Conservation (phyloP, 1,139 yeast species). For the Sugiyamaella paludigena region DNA sequence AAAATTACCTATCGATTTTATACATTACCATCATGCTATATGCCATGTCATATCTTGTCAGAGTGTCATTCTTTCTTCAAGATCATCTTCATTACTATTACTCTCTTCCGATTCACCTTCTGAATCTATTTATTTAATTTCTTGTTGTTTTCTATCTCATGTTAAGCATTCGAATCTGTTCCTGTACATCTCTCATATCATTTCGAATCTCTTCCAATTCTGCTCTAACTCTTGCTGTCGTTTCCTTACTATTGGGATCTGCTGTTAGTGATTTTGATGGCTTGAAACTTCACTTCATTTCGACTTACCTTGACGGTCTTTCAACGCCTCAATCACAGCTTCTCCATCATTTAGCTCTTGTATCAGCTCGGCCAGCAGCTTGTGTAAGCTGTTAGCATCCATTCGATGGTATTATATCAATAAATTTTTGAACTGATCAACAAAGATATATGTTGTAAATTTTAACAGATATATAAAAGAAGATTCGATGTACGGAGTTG, state of each 20-base stretch:
- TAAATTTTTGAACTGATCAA: too few relatives aligned
- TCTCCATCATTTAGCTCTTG: conserved; percentile 24
- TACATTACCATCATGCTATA: too few relatives aligned
- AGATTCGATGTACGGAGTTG: too few relatives aligned
- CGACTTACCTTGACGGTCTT: conserved; percentile 22
- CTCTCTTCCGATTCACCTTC: too few relatives aligned
- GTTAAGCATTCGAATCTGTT: conserved; percentile 12
- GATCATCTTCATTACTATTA: too few relatives aligned
- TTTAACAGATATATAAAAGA: too few relatives aligned
- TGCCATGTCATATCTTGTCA: too few relatives aligned
- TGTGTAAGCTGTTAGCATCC: conserved; percentile 13
- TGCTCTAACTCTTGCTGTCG: conserved; percentile 19
- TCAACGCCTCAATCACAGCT: conserved; percentile 22
- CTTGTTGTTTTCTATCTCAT: too few relatives aligned
- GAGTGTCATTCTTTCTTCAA: too few relatives aligned
- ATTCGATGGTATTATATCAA: conserved; percentile 2
- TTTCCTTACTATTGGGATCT: conserved; percentile 24
- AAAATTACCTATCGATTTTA: too few relatives aligned
- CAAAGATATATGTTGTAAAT: too few relatives aligned
- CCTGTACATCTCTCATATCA: conserved; percentile 24
- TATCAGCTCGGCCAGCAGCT: conserved; percentile 21
- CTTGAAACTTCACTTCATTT: not conserved
- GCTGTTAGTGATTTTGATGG: not conserved
- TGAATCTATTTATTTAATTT: too few relatives aligned
- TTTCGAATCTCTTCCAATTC: conserved; percentile 23